Conservation (phyloP, 2,329 filamentous ascomycete species). For the Sclerotinia sclerotiorum region DNA sequence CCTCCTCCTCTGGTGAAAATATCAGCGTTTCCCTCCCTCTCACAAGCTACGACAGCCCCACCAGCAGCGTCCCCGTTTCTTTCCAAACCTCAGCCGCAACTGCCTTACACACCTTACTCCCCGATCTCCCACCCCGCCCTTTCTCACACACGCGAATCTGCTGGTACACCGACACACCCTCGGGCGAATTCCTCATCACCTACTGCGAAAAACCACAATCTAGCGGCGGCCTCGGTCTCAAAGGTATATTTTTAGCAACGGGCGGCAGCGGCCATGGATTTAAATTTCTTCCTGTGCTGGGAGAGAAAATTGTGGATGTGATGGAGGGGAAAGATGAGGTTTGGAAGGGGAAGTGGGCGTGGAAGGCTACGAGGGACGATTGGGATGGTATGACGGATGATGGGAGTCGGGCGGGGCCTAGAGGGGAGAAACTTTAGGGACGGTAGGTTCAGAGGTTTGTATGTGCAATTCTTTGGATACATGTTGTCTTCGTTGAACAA, state of each 20-base stretch:
- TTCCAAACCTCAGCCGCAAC: constrained; percentile 31
- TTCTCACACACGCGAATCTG: constrained; percentile 56
- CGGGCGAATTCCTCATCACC: constrained; percentile 61
- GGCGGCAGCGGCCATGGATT: constrained; percentile 52
- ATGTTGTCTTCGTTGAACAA: not conserved
- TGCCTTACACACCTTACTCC: constrained; percentile 48
- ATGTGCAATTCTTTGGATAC: not conserved
- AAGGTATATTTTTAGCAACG: constrained; percentile 50
- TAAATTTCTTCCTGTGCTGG: constrained; percentile 52
- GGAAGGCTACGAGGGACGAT: constrained; percentile 43
- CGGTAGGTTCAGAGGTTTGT: not conserved
- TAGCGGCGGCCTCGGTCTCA: constrained; percentile 45
- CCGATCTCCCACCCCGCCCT: constrained; percentile 51
- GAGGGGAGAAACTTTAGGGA: constrained; percentile 33
- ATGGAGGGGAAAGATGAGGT: constrained; percentile 44
- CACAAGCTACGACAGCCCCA: constrained; percentile 31
- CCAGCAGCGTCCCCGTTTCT: constrained; percentile 31
- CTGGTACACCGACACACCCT: constrained; percentile 65
- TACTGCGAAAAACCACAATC: constrained; percentile 40
- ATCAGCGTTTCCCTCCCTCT: constrained; percentile 30
- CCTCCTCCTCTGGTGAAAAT: constrained; percentile 13
- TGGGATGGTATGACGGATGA: constrained; percentile 38
- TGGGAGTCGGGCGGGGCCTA: constrained; percentile 37
- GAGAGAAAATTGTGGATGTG: constrained; percentile 46
- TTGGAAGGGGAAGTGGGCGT: constrained; percentile 55